These are phyloP conservation scores for Teunomyces kruisii DNA, from an alignment of 805 yeast species.

Conservation along the genomic window DNA sequence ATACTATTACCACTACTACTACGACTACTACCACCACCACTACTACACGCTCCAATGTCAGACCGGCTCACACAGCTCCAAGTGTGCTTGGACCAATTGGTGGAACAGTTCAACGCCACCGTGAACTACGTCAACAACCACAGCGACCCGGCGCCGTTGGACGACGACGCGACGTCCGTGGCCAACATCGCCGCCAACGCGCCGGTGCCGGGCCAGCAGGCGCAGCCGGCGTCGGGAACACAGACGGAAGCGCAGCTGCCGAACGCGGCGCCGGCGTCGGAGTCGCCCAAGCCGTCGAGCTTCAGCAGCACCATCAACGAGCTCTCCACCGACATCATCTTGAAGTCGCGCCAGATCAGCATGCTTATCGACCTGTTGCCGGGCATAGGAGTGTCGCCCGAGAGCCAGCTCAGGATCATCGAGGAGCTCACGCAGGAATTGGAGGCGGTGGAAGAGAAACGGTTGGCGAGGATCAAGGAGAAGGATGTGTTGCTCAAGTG, in stretches of 20 bases:
- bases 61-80: slow-evolving; percentile 91
- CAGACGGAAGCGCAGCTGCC: slow-evolving; percentile 6
- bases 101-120: slow-evolving; percentile 79
- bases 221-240: slow-evolving; percentile 1
- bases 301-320: slow-evolving; percentile 60
- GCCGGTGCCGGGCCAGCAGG: slow-evolving; percentile 5
- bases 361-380: slow-evolving; percentile 87
- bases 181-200: slow-evolving; percentile 20
- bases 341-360: slow-evolving; percentile 83
- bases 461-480: slow-evolving; percentile 55
- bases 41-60: slow-evolving; percentile 46
- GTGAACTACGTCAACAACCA: slow-evolving; percentile 59
- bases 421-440: slow-evolving; percentile 62
- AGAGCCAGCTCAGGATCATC: slow-evolving; percentile 67
- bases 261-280: background rate
- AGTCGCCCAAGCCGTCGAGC: slow-evolving; percentile 2
- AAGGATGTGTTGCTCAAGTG: slow-evolving; percentile 62
- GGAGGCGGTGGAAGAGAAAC: slow-evolving; percentile 55
- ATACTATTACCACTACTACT: background rate
- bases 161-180: slow-evolving; percentile 61
- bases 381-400: slow-evolving; percentile 84
- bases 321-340: slow-evolving; percentile 77
- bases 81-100: slow-evolving; percentile 77
- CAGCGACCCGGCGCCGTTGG: slow-evolving; percentile 43
- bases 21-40: background rate